These are phyloP conservation scores for Cercospora sp. DNA, from an alignment of 2,329 filamentous ascomycete genomes.

Conservation along the genomic window DNA sequence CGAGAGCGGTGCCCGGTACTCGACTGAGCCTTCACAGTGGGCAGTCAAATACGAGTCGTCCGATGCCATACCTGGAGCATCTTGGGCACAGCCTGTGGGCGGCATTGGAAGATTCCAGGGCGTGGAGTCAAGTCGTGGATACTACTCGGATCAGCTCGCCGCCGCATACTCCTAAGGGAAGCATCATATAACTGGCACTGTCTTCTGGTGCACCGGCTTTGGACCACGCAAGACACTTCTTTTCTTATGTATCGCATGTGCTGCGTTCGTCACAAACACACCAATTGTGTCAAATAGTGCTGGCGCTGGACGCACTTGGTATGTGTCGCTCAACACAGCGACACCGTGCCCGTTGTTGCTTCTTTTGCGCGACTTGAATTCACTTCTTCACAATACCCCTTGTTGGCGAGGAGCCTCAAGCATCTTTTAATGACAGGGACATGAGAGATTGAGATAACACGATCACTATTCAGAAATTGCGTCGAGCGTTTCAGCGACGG, in stretches of 20 bases:
- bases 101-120: slow-evolving; percentile 50
- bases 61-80: slow-evolving; percentile 38
- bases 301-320: slow-evolving; percentile 24
- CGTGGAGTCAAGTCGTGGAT: slow-evolving; percentile 50
- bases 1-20: slow-evolving; percentile 31
- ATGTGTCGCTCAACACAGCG: slow-evolving; percentile 11
- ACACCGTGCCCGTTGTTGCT: background rate
- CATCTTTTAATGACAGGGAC: slow-evolving; percentile 24
- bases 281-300: slow-evolving; percentile 22
- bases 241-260: slow-evolving; percentile 32
- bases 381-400: slow-evolving; percentile 24
- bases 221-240: background rate
- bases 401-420: slow-evolving; percentile 15
- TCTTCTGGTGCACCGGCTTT: background rate
- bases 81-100: slow-evolving; percentile 41
- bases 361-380: slow-evolving; percentile 1
- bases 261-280: slow-evolving; percentile 30
- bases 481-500: slow-evolving; percentile 20
- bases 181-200: background rate
- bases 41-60: slow-evolving; percentile 47
- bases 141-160: slow-evolving; percentile 48
- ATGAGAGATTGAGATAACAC: background rate
- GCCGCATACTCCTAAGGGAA: slow-evolving; percentile 23
- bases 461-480: slow-evolving; percentile 11
- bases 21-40: slow-evolving; percentile 39